A percentile compares a stretch with the other conserved stretches of the same genome.
Evolutionary conservation across 345 rosid genomes (phyloP).

Genomic region (Passiflora organensis): DNA sequence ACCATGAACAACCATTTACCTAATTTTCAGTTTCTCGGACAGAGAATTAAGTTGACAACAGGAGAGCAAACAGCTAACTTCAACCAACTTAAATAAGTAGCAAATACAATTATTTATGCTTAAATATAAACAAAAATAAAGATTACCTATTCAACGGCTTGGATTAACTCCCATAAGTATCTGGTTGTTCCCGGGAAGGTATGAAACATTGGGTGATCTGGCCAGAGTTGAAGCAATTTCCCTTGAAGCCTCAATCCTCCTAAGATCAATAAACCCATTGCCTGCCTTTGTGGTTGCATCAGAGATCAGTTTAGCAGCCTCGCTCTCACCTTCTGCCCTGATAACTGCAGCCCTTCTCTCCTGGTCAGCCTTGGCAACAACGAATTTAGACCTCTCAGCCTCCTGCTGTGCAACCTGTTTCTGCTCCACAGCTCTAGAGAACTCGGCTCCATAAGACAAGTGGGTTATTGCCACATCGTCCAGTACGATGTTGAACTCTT

Average conservation of each 20-base stretch:
- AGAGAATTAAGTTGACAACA: neutral
- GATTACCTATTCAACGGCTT: conserved; percentile 26
- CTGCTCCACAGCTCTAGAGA: conserved; percentile 93
- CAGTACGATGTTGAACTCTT: conserved; percentile 76
- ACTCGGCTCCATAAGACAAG: conserved; percentile 83
- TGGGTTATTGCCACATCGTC: conserved; percentile 97
- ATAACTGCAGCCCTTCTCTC: conserved; percentile 96
- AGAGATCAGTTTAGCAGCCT: conserved; percentile 83
- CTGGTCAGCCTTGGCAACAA: conserved; percentile 96
- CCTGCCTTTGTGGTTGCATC: conserved; percentile 82
- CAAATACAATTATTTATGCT: neutral
- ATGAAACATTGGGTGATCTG: conserved; percentile 77
- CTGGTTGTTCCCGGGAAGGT: conserved; percentile 86
- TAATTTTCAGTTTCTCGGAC: neutral
- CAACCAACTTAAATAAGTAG: too few relatives aligned
- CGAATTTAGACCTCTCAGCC: conserved; percentile 90
- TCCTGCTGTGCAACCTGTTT: conserved; percentile 99
- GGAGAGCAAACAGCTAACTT: neutral
- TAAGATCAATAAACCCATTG: conserved; percentile 84
- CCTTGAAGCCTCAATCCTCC: conserved; percentile 95
- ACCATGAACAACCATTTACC: neutral
- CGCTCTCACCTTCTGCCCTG: conserved; percentile 98
- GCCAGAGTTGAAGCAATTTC: conserved; percentile 87
- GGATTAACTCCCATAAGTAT: conserved; percentile 73
- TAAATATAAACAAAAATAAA: neutral